Conservation (phyloP, 2,329 filamentous ascomycete genomes). For the Colletotrichum aenigma region DNA sequence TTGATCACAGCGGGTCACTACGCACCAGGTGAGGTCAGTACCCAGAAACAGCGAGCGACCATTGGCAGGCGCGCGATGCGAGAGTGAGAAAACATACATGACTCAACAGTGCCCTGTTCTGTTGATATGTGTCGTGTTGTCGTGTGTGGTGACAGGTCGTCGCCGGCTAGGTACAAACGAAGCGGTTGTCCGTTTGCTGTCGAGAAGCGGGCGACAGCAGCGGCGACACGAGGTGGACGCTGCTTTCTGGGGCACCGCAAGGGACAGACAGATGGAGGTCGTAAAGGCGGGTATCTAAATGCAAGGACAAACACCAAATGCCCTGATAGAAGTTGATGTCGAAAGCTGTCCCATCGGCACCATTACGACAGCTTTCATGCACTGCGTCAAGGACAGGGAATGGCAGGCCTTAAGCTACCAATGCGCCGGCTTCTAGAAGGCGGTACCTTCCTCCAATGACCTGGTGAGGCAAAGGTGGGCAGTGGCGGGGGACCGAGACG, state of each 20-base stretch:
- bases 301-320: neutral
- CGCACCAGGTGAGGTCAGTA: neutral
- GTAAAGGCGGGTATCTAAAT: constrained; percentile 3
- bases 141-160: neutral
- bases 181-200: neutral
- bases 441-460: neutral
- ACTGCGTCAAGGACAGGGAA: neutral
- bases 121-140: neutral
- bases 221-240: neutral
- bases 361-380: constrained; percentile 14
- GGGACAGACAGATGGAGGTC: neutral
- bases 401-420: neutral
- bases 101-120: neutral
- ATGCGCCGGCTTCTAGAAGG: constrained; percentile 4
- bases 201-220: neutral
- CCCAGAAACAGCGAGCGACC: neutral
- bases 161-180: neutral
- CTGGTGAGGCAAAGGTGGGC: constrained; percentile 1
- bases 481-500: constrained; percentile 10
- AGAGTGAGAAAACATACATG: neutral
- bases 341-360: neutral
- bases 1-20: neutral
- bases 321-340: neutral
- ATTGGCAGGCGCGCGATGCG: neutral
- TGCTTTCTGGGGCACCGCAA: neutral